Evolutionary conservation across 768 basidiomycete genomes (phyloP).

Genomic region (Kwoniella sp.): DNA sequence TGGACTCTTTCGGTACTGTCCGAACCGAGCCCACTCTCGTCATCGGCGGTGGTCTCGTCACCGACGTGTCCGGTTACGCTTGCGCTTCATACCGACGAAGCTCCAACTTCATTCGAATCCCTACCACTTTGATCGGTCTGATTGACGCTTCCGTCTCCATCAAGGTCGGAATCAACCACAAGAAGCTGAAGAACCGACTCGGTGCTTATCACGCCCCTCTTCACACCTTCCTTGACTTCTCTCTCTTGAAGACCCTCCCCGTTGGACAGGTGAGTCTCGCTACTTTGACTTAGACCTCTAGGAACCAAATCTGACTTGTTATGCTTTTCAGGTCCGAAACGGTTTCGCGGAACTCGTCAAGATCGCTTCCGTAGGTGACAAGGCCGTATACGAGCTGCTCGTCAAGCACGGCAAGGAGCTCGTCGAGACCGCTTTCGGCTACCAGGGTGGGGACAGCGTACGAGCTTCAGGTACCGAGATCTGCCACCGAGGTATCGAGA

Average conservation of each 20-base stretch:
- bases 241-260: slow-evolving; percentile 55
- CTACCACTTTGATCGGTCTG: slow-evolving; percentile 57
- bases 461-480: slow-evolving; percentile 49
- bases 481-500: slow-evolving; percentile 56
- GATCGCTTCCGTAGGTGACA: slow-evolving; percentile 57
- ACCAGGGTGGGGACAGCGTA: slow-evolving; percentile 47
- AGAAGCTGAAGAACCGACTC: slow-evolving; percentile 57
- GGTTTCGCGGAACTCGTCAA: slow-evolving; percentile 58
- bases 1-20: slow-evolving; percentile 57
- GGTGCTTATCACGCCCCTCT: slow-evolving; percentile 57
- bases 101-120: slow-evolving; percentile 56
- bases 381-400: slow-evolving; percentile 52
- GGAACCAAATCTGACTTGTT: not conserved
- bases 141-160: slow-evolving; percentile 57
- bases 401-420: slow-evolving; percentile 56
- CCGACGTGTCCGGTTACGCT: slow-evolving; percentile 55
- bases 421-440: slow-evolving; percentile 56
- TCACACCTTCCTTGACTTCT: slow-evolving; percentile 57
- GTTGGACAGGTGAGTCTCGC: slow-evolving; percentile 50
- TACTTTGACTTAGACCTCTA: not conserved
- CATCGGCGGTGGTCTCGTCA: slow-evolving; percentile 56
- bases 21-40: slow-evolving; percentile 57
- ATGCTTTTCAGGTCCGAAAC: slow-evolving; percentile 49
- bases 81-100: slow-evolving; percentile 55
- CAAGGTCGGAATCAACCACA: slow-evolving; percentile 57